A percentile compares a stretch with the other conserved stretches of the same genome.
Evolutionary conservation across 164 flowering plant species (phyloP).

Genomic region (Buxus sempervirens): DNA sequence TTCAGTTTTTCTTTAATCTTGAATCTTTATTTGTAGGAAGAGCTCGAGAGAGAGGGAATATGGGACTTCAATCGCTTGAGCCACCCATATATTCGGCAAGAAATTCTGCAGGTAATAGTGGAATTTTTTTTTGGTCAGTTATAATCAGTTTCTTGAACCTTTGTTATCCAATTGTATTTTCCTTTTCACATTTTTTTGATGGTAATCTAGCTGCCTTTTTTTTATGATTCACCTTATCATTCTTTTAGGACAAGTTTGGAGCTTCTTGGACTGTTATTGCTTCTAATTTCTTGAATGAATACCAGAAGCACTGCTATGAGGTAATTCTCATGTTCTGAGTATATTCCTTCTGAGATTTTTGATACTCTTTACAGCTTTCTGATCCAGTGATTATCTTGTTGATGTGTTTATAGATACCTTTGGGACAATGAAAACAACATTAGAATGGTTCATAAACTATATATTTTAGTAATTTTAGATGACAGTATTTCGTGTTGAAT

Average conservation of each 20-base stretch:
- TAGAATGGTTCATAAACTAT: too few relatives aligned
- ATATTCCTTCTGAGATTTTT: not conserved
- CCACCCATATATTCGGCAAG: slow-evolving; percentile 64
- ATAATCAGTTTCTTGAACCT: not conserved
- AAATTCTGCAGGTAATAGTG: slow-evolving; percentile 55
- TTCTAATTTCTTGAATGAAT: slow-evolving; percentile 65
- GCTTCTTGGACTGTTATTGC: slow-evolving; percentile 72
- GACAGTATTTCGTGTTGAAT: too few relatives aligned
- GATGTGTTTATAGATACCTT: too few relatives aligned
- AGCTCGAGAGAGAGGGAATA: slow-evolving; percentile 88
- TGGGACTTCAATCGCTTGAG: slow-evolving; percentile 89
- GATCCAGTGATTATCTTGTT: not conserved
- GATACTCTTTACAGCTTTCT: not conserved
- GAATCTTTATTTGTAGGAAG: slow-evolving; percentile 52
- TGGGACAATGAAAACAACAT: too few relatives aligned
- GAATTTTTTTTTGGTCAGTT: not conserved
- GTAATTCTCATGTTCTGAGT: slow-evolving; percentile 29
- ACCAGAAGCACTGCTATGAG: slow-evolving; percentile 71
- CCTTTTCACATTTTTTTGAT: slow-evolving; percentile 1
- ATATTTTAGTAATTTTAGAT: too few relatives aligned
- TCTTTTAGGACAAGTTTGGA: slow-evolving; percentile 85
- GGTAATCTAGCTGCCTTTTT: not conserved
- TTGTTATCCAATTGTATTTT: not conserved
- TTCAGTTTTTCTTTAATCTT: not conserved
- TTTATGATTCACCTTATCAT: not conserved